Evolutionary conservation across 768 basidiomycete species (phyloP).

Genomic region (Podaxis mareebaensis): DNA sequence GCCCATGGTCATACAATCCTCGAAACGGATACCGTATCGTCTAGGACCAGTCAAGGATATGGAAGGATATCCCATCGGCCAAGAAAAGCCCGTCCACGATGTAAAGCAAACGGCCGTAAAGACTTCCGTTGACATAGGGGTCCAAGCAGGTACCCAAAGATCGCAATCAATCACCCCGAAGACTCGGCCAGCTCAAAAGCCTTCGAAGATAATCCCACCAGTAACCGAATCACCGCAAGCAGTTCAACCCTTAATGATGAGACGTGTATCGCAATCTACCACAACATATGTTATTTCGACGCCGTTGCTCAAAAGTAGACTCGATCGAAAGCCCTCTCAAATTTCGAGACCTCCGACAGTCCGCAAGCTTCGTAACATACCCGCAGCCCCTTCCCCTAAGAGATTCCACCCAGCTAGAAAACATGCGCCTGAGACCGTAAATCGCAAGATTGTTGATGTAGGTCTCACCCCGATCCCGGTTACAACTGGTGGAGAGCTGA

Average conservation of each 20-base stretch:
- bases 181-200: not conserved
- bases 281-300: not conserved
- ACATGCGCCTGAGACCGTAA: constrained; percentile 11
- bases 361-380: not conserved
- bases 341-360: not conserved
- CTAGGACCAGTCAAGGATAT: not conserved
- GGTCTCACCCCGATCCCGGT: constrained; percentile 15
- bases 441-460: constrained; percentile 43
- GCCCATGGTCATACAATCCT: constrained; percentile 18
- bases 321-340: not conserved
- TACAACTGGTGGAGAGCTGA: not conserved
- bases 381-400: not conserved
- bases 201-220: not conserved
- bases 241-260: not conserved
- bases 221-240: not conserved
- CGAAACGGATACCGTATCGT: not conserved
- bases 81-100: not conserved
- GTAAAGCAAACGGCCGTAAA: not conserved
- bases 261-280: not conserved
- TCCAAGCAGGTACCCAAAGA: not conserved
- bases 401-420: not conserved
- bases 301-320: not conserved
- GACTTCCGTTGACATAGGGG: constrained; percentile 7
- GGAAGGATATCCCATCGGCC: not conserved
- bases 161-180: not conserved